Percentiles rank a stretch among this genome's conserved stretches.
These are phyloP conservation scores for Aspergillus spinulosporus DNA, from an alignment of 2,329 filamentous ascomycete genomes.

Conservation along the genomic window DNA sequence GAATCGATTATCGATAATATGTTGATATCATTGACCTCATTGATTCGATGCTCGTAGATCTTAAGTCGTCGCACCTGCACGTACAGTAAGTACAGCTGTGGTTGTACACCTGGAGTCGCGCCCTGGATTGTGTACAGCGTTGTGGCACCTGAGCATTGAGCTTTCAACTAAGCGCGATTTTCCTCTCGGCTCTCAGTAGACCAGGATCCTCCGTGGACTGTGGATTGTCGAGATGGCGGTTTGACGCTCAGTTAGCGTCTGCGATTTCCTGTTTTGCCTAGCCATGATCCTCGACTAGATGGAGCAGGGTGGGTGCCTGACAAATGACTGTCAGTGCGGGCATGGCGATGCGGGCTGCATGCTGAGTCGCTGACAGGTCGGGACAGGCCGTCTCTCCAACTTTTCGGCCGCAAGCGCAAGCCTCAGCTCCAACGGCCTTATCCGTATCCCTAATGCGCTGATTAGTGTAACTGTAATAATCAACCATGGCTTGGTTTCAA, in stretches of 20 bases:
- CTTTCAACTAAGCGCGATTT: slow-evolving; percentile 4
- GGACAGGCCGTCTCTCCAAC: background rate
- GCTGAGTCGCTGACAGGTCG: too few relatives aligned
- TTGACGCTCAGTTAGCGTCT: slow-evolving; percentile 3
- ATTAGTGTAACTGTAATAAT: too few relatives aligned
- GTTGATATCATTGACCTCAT: background rate
- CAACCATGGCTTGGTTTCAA: background rate
- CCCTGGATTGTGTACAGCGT: background rate
- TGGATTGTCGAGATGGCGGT: slow-evolving; percentile 2
- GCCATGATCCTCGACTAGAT: background rate
- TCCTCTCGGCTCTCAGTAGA: background rate
- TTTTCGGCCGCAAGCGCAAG: background rate
- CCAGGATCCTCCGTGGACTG: background rate
- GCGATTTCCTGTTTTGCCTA: background rate
- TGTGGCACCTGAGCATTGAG: background rate
- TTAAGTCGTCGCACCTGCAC: background rate
- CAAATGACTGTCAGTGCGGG: too few relatives aligned
- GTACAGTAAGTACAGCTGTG: too few relatives aligned
- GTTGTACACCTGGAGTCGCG: background rate
- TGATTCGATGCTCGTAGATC: background rate
- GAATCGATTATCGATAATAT: slow-evolving; percentile 11
- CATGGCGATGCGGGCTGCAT: too few relatives aligned
- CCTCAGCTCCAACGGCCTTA: background rate
- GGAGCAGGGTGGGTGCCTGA: background rate
- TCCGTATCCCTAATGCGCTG: background rate